Conservation (phyloP, 805 yeast species). For the Kazachstania taianensis region DNA sequence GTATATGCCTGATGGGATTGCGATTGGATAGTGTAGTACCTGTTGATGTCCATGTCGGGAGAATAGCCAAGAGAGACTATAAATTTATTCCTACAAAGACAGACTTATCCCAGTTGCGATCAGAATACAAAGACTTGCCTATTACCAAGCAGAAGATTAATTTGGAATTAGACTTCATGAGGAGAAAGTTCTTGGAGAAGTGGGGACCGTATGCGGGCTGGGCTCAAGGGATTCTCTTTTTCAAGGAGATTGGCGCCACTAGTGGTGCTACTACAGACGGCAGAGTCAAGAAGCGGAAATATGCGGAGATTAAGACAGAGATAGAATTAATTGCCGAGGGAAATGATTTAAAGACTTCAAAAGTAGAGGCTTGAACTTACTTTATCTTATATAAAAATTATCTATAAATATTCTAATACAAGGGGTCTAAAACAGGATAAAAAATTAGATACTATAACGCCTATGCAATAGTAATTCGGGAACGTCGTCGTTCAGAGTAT, state of each 20-base stretch:
- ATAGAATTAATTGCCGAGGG: conserved; percentile 5
- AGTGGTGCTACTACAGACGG: conserved; percentile 46
- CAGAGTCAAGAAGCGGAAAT: conserved; percentile 16
- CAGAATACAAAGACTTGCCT: conserved; percentile 21
- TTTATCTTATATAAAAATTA: too few relatives aligned
- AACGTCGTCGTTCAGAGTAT: conserved; percentile 19
- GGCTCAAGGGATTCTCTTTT: conserved; percentile 93
- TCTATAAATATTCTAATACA: neutral
- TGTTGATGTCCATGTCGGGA: conserved; percentile 89
- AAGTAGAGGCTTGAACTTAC: conserved; percentile 1
- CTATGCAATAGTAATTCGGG: conserved; percentile 34
- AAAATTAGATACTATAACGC: conserved; percentile 49
- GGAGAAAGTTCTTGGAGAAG: conserved; percentile 46
- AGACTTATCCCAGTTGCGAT: conserved; percentile 21
- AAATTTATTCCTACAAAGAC: conserved; percentile 33
- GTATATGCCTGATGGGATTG: conserved; percentile 73
- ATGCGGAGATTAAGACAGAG: conserved; percentile 7
- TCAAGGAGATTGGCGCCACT: conserved; percentile 73
- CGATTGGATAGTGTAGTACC: conserved; percentile 75
- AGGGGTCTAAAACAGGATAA: neutral
- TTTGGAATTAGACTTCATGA: conserved; percentile 36
- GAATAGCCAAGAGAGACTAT: conserved; percentile 79
- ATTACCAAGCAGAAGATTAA: conserved; percentile 27
- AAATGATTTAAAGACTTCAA: neutral
- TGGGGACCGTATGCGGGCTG: conserved; percentile 97